Conservation (phyloP, 2,329 filamentous ascomycete genomes). For the Anthostomella pinea region DNA sequence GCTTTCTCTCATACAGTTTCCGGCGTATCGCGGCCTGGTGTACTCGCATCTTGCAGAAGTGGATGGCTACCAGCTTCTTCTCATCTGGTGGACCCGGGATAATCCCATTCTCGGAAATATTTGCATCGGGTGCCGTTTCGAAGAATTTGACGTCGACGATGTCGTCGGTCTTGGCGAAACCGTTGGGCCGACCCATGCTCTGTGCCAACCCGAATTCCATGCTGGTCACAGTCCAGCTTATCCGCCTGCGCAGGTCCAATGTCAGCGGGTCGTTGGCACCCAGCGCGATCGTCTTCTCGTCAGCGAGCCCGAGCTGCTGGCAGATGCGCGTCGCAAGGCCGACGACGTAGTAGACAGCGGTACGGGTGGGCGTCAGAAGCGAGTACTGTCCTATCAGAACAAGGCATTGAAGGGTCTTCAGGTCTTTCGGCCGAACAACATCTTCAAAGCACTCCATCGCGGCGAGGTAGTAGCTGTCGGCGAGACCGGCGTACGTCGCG, state of each 20-base stretch:
- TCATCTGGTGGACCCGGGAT: conserved; percentile 68
- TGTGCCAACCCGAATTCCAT: conserved; percentile 90
- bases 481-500: conserved; percentile 83
- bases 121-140: conserved; percentile 74
- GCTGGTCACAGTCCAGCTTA: conserved; percentile 83
- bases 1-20: conserved; percentile 81
- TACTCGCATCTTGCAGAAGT: conserved; percentile 89
- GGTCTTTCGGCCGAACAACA: conserved; percentile 81
- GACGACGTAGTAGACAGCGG: conserved; percentile 89
- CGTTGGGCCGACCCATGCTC: conserved; percentile 81
- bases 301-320: conserved; percentile 82
- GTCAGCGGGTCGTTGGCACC: conserved; percentile 66
- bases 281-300: conserved; percentile 81
- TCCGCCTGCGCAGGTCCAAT: conserved; percentile 82
- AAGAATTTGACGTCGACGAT: conserved; percentile 86
- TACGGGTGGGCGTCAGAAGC: conserved; percentile 84
- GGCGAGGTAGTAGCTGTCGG: conserved; percentile 91
- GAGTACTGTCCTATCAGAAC: conserved; percentile 88
- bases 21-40: conserved; percentile 85
- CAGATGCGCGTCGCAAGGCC: conserved; percentile 84
- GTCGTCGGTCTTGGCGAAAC: conserved; percentile 78
- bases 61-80: conserved; percentile 85
- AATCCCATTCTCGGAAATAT: conserved; percentile 77
- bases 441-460: conserved; percentile 82
- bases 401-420: conserved; percentile 87